Evolutionary conservation across 371 early-diverging fungal species (phyloP), one percentile per base, ranked within the genome.

Genomic region (Mucor plumbeus): DNA sequence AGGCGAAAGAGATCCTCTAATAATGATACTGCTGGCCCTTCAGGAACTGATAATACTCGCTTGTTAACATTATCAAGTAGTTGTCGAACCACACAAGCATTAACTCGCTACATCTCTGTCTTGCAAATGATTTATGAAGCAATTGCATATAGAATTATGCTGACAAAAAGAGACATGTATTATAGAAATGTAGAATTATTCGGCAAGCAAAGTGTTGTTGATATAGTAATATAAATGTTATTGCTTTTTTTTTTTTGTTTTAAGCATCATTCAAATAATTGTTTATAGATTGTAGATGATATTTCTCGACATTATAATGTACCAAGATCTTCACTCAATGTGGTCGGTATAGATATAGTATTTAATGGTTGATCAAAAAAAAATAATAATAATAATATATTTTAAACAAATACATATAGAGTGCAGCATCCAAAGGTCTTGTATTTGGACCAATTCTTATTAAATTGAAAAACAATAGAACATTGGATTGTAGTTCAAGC

Each of bases 121-220:
- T 35, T 83, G 33, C 76, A 79, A 58, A 75, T 76, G 59, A 73
- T 83, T n/a, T 78, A 83, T 43, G 81, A 79, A 61, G 78, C 84
- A 0, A 38, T 83, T 7, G 65, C 68, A 1, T 63, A 64, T 48
- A 71, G 71, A 47, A 69, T 76, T 0, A 59, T 79, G 8, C 62
- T 79, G 4, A 78, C 84, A 8, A 83, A 83, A 66, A 70, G 84
- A 26, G 78, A 76, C 26, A 81, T 83, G n/a, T 83, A 59, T 62
- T 83, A 83, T 61, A 67, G 78, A 43, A 80, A 83, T 40, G 74
- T 81, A 0, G 50, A 58, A 8, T 48, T 83, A 15, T 83, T 83
- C 61, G 67, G 65, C 5, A 74, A 61, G 0, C 84, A 83, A 38
- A 40, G 35, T 15, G 68, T 69, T 4, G 78, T 83, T 1, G 77